Evolutionary conservation across 441 rosid species (phyloP).

Genomic region (Jatropha multifida): DNA sequence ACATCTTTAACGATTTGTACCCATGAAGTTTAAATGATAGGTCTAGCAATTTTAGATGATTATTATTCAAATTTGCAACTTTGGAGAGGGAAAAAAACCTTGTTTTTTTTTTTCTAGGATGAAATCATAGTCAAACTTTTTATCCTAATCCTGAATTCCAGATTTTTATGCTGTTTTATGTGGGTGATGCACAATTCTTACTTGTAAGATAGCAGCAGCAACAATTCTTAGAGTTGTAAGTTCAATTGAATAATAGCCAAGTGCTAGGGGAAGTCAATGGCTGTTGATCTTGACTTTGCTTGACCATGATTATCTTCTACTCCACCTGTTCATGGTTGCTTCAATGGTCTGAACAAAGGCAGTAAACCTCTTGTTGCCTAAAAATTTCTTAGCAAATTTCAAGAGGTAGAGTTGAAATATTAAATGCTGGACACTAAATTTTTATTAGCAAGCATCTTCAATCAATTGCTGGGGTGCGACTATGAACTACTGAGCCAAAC

Average conservation of each 20-base stretch:
- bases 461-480: not conserved
- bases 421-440: not conserved
- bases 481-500: not conserved
- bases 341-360: not conserved
- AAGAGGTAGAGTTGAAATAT: not conserved
- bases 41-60: too few species aligned
- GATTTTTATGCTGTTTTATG: not conserved
- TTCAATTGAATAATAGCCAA: not conserved
- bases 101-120: too few species aligned
- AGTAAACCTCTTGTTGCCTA: not conserved
- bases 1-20: too few species aligned
- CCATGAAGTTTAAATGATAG: too few species aligned
- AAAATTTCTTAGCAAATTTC: not conserved
- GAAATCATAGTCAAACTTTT: not conserved
- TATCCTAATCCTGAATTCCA: not conserved
- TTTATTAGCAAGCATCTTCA: not conserved
- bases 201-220: not conserved
- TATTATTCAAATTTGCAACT: too few species aligned
- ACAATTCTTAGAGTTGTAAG: not conserved
- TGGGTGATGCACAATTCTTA: not conserved
- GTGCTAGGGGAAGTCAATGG: not conserved
- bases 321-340: not conserved
- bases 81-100: too few species aligned
- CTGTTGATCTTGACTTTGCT: not conserved
- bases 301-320: not conserved